Evolutionary conservation across 192 early-diverging fungal species (phyloP).

Genomic region (Coemansia sp.): DNA sequence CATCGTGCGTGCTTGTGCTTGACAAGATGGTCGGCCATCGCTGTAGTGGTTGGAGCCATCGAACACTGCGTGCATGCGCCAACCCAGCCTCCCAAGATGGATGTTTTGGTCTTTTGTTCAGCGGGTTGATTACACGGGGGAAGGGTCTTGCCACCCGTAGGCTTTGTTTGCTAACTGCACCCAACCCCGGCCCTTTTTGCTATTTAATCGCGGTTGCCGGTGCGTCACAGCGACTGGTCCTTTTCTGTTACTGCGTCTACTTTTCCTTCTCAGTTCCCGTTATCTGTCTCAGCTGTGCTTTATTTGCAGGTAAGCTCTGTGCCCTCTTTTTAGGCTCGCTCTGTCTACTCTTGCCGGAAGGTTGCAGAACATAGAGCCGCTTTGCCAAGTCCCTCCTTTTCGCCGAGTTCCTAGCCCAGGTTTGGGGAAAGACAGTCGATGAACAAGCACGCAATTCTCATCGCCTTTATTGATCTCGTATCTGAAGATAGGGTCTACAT

Average conservation of each 20-base stretch:
- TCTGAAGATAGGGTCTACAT: no score
- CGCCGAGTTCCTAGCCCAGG: no score
- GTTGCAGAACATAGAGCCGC: no score
- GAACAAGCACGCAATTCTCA: no score
- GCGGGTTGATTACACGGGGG: background rate
- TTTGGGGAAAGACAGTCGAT: no score
- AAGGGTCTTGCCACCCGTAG: background rate
- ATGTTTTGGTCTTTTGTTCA: constrained; percentile 9
- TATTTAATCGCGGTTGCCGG: constrained; percentile 11
- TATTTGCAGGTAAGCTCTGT: background rate
- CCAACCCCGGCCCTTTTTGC: background rate
- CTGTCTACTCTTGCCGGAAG: no score
- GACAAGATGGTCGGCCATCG: background rate
- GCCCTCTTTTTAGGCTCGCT: constrained; percentile 1
- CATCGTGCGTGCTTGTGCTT: background rate
- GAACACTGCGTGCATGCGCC: constrained; percentile 31
- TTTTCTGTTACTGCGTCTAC: background rate
- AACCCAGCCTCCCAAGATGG: constrained; percentile 1
- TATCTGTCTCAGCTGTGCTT: background rate
- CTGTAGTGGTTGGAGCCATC: constrained; percentile 8
- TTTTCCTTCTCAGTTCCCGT: background rate
- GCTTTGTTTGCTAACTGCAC: background rate
- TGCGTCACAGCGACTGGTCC: background rate
- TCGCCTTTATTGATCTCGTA: no score
- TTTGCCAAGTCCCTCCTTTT: no score